Base-by-base conservation (phyloP, 192 early-diverging fungal genomes). In the Coemansia pectinata region DNA sequence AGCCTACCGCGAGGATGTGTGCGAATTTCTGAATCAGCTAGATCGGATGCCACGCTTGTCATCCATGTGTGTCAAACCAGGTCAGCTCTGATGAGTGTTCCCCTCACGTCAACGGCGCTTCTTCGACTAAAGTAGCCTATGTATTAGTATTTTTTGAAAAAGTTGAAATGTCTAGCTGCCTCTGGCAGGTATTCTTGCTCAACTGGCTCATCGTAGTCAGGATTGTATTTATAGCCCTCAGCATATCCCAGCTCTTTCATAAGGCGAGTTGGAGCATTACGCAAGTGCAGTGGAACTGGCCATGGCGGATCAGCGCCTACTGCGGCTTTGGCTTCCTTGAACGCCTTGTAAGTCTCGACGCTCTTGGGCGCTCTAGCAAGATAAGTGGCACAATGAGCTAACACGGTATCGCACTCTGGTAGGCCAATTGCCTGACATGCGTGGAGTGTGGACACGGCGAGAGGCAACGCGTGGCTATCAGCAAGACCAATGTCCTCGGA, bases 401-500 rank as follows among this genome's bases (percentile, higher is more conserved):
- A 72, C 33, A 92, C 90, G 1, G 86, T 88, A 71, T 95, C 93
- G 70, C 95, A 97, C 74, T 97, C 95, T 6, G 95, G 95, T 91
- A 95, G 93, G 0, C 95, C 95, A 65, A 97, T 91, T 40, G 81
- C 86, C 75, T 95, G 92, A 65, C 92, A 94, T 0, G 95, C 89
- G 63, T 95, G 90, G 67, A 92, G 93, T 5, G 92, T 85, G 5
- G 93, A 63, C 11, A 95, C 70, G 63, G 89, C 90, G 47, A 95
- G 66, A 15, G 89, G 86, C 25, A 97, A 71, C 0, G 94, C 95
- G 1, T 81, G 65, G 63, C 86, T 91, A 65, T 97, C 93, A 7
- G 93, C 95, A 31, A 95, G 72, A 0, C 95, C 95, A 72, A 97
- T 89, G 69, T 97, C 95, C 68, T 97, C 95, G 27, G 89, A 91